Base-by-base conservation (phyloP, 1,284 basidiomycete genomes). In the Rhodotorula sp. region DNA sequence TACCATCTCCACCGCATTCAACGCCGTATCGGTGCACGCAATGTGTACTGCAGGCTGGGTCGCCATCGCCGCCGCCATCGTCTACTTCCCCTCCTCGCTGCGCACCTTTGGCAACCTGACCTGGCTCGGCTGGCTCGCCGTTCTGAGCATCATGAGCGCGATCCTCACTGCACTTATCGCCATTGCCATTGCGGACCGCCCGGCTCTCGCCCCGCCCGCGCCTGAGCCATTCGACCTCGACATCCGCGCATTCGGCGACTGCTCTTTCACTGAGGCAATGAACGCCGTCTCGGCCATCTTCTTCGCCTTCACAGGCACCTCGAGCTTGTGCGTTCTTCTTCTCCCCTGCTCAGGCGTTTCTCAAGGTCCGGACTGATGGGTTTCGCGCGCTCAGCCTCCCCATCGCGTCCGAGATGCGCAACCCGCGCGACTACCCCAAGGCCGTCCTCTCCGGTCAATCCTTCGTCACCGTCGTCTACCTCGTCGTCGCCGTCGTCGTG, bases 121-220 rank as follows among this genome's bases (percentile, higher is more conserved):
- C 19, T 81, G 78, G 74, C 66, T 83, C 21, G 39, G 39, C 0
- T 82, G 81, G 81, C 65, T 79, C 62, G 81, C 79, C 21, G 67
- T 80, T n/a, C 61, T 29, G 39, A 51, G 56, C 27, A 58, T 65
- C 56, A 21, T 65, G n/a, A 46, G 39, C n/a, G 53, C 54, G 10
- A 58, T 65, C 56, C 27, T 65, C 36, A 48, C 50, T 29, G 64
- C n/a, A n/a, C n/a, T n/a, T n/a, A n/a, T n/a, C n/a, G n/a, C n/a
- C n/a, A n/a, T 65, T 15, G 59, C 57, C 53, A 80, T 85, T 58
- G 87, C 85, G 19, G 85, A 81, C 6, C 83, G 85, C 17, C 82
- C 80, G 36, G 83, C 86, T 41, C 77, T 81, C 3, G 66, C 87
- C 19, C 50, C 50, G 1, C 79, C 80, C 39, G 66, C 77, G n/a